Evolutionary conservation across 2,329 filamentous ascomycete species (phyloP), one percentile per base, ranked within the genome.

Genomic region (Davidsoniella eucalypti): DNA sequence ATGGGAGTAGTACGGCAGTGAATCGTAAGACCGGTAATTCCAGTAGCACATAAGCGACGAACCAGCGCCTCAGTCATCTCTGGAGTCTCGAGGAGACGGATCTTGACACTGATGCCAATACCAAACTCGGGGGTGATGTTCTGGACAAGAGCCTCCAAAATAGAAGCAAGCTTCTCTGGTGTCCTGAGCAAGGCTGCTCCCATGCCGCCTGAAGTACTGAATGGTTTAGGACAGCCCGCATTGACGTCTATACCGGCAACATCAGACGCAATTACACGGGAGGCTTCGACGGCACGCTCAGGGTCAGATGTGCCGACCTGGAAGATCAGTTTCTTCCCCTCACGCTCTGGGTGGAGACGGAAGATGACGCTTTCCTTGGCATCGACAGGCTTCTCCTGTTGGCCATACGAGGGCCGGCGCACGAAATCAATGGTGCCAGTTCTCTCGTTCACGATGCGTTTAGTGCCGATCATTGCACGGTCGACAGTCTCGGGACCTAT

Each of bases 1-100:
- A 98, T 98, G 1, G 88, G 86, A 5, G 88, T 90, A 0, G 92
- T 98, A 21, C 92, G 85, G 66, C 92, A 98, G 68, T 98, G 92
- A 1, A 98, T 78, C 0, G 92, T 96, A 55, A 98, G 69, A 0
- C 84, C 88, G 2, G 82, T 92, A 61, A 98, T 96, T 2, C 92
- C 92, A 0, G 92, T 98, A 47, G 73, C 75, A 56, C 85, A 84
- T 2, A 98, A 78, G 52, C 77, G 73, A 47, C 80, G 72, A 12
- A 98, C 90, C 14, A 98, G 71, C 1, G 70, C 69, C 58, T 84
- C 80, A 0, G 92, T 98, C 60, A 82, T 69, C 53, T 80, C 81
- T 0, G 83, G 69, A 0, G 81, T 85, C 50, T 87, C 80, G 2
- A 98, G 72, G 23, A 98, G 73, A 45, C 92, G 79, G 52, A 98